Evolutionary conservation across 1,139 yeast genomes (phyloP).

Genomic region (Arxiozyma slooffiae): DNA sequence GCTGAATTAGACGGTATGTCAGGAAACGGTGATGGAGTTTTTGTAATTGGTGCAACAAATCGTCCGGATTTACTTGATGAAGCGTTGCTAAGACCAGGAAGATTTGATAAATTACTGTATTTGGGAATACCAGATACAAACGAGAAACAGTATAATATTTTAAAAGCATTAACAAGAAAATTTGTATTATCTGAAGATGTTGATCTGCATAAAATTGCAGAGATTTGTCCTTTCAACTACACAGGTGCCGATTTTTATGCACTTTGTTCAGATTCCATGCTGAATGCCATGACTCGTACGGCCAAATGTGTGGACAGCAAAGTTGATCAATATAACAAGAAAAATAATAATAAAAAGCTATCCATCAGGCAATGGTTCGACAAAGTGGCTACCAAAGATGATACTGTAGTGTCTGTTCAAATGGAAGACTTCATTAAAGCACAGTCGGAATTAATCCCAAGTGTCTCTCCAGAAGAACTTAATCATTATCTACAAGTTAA

Average conservation of each 20-base stretch:
- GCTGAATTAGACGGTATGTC: conserved; percentile 97
- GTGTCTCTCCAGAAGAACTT: conserved; percentile 82
- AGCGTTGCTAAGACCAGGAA: conserved; percentile 87
- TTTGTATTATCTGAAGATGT: conserved; percentile 56
- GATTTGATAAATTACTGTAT: conserved; percentile 91
- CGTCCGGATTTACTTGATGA: conserved; percentile 92
- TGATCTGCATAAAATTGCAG: conserved; percentile 51
- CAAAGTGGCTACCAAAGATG: conserved; percentile 58
- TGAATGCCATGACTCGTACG: conserved; percentile 86
- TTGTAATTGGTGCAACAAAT: conserved; percentile 95
- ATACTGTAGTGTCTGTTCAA: conserved; percentile 57
- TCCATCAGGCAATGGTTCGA: conserved; percentile 90
- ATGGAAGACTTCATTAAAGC: conserved; percentile 71
- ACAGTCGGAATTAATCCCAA: conserved; percentile 59
- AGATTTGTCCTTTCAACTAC: conserved; percentile 71
- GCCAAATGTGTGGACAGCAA: conserved; percentile 69
- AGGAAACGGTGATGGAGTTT: conserved; percentile 78
- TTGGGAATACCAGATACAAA: conserved; percentile 88
- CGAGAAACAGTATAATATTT: conserved; percentile 75
- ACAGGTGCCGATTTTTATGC: conserved; percentile 99
- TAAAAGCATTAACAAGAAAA: conserved; percentile 83
- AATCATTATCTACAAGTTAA: conserved; percentile 70
- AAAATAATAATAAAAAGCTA: conserved; percentile 33
- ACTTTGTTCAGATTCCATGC: conserved; percentile 85
- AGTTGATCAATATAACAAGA: conserved; percentile 45